Conservation (phyloP, 441 rosid genomes). For the Geranium incanum region DNA sequence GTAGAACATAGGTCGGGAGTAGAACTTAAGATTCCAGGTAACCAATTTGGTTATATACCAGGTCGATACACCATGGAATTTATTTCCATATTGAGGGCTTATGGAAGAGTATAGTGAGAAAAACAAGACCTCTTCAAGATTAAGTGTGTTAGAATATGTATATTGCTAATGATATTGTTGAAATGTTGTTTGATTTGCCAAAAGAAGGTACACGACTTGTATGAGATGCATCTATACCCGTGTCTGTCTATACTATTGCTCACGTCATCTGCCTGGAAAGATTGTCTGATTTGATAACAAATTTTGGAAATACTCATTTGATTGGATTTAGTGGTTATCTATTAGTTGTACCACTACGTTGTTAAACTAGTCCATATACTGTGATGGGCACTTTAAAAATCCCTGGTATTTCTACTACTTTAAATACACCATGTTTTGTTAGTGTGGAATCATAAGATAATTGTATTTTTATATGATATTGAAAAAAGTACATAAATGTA, state of each 20-base stretch:
- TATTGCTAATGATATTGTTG: too few species aligned
- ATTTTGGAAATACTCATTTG: neutral
- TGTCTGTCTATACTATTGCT: neutral
- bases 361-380: neutral
- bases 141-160: too few species aligned
- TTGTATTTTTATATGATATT: neutral
- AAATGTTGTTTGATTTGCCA: too few species aligned
- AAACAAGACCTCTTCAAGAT: too few species aligned
- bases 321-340: neutral
- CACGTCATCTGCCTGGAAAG: neutral
- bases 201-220: neutral
- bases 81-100: too few species aligned
- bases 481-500: neutral
- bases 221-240: neutral
- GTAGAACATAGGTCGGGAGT: too few species aligned
- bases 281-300: neutral
- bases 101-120: too few species aligned
- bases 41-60: too few species aligned
- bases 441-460: neutral
- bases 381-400: neutral
- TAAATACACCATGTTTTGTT: neutral
- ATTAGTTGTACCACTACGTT: neutral
- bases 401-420: neutral
- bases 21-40: too few species aligned
- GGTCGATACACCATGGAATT: too few species aligned